phyloP scores from a whole-genome alignment of 371 early-diverging fungal genomes.

The Mortierella polycephala region DNA sequence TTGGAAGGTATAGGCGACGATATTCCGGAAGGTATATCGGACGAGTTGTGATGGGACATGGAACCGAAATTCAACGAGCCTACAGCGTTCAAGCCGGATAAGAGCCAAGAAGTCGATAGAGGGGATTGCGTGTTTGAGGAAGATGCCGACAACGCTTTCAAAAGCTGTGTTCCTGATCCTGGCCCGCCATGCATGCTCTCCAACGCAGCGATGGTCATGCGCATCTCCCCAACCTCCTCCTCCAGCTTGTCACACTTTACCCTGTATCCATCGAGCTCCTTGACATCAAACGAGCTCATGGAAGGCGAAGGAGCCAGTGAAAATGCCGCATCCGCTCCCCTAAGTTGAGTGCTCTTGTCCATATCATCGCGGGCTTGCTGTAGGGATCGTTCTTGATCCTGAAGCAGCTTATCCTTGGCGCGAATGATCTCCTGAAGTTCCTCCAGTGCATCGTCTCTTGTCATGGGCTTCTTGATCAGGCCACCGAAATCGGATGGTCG shows the following conservation, averaged over 20 bases:
- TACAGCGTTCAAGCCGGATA: constrained; percentile 13
- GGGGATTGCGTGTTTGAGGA: constrained; percentile 6
- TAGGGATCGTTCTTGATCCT: constrained; percentile 18
- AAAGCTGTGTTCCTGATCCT: constrained; percentile 28
- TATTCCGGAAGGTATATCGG: constrained; percentile 5
- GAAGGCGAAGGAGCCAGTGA: neutral
- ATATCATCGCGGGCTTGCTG: constrained; percentile 5
- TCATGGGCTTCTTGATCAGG: constrained; percentile 10
- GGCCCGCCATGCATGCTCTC: constrained; percentile 35
- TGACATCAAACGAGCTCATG: constrained; percentile 31
- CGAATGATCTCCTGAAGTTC: constrained; percentile 46
- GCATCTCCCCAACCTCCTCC: constrained; percentile 36
- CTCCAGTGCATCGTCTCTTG: constrained; percentile 19
- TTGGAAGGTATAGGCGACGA: constrained; percentile 14
- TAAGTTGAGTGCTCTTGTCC: neutral
- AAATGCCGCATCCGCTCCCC: neutral
- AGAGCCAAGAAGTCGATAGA: constrained; percentile 14
- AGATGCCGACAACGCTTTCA: constrained; percentile 6
- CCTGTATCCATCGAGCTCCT: constrained; percentile 27
- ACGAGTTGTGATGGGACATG: constrained; percentile 1
- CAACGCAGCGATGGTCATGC: constrained; percentile 43
- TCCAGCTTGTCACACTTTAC: constrained; percentile 33
- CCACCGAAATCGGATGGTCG: constrained; percentile 1
- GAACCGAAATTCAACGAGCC: constrained; percentile 30
- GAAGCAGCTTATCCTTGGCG: constrained; percentile 38